A percentile compares a stretch with the other conserved stretches of the same genome.
Evolutionary conservation across 208 protist genomes (phyloP).

Genomic region (Crithidia expoeki): DNA sequence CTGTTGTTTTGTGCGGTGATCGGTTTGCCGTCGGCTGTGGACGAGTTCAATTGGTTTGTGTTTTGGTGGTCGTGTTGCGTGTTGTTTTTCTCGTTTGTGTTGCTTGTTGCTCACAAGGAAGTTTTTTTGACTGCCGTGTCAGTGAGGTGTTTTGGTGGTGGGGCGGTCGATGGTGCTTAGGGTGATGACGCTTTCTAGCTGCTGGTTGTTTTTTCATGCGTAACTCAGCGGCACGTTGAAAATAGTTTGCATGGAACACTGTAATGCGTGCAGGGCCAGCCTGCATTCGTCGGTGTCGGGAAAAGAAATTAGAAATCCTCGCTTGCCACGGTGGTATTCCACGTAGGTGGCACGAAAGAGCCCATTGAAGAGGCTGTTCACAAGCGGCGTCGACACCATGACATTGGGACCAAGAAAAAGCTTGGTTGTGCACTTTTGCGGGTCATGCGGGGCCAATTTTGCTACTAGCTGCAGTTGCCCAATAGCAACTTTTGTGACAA

Average conservation of each 20-base stretch:
- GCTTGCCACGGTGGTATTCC: conserved; percentile 33
- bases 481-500: background rate
- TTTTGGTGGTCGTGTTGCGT: too few relatives aligned
- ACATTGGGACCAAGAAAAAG: conserved; percentile 64
- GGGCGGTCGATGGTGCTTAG: too few relatives aligned
- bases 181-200: too few relatives aligned
- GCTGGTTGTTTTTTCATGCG: too few relatives aligned
- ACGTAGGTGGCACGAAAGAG: conserved; percentile 59
- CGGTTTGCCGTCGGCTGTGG: too few relatives aligned
- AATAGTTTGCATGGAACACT: conserved; percentile 57
- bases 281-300: conserved; percentile 33
- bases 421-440: conserved; percentile 16
- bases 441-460: conserved; percentile 47
- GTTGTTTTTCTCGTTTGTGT: too few relatives aligned
- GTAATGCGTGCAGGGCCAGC: conserved; percentile 63
- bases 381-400: conserved; percentile 65
- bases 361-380: conserved; percentile 60
- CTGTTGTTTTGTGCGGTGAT: too few relatives aligned
- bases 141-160: too few relatives aligned
- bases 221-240: conserved; percentile 54
- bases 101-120: too few relatives aligned
- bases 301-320: conserved; percentile 58
- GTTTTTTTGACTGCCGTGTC: too few relatives aligned
- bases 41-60: too few relatives aligned
- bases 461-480: conserved; percentile 13